Evolutionary conservation across 1,284 basidiomycete genomes (phyloP).

Genomic region (Ustilago trichophora): DNA sequence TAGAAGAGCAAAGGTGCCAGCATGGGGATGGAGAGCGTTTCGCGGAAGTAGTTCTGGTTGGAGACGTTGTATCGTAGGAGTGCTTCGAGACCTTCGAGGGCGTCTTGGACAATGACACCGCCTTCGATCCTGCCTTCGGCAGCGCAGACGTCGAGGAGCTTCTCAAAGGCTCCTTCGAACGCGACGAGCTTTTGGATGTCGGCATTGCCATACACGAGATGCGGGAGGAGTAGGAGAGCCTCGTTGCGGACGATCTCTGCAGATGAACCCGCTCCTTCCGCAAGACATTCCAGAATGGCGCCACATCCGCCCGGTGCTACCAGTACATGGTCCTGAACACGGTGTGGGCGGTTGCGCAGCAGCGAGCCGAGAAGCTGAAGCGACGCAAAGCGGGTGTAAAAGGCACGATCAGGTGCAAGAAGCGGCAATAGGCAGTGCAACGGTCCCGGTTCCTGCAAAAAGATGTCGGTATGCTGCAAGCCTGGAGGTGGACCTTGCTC

Average conservation of each 20-base stretch:
- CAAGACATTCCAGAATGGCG: constrained; percentile 72
- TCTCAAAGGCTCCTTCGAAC: constrained; percentile 96
- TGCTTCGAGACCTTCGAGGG: constrained; percentile 82
- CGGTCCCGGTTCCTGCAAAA: constrained; percentile 77
- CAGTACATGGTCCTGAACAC: constrained; percentile 87
- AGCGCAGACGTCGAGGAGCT: constrained; percentile 86
- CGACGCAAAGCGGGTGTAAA: constrained; percentile 87
- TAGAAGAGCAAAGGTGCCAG: constrained; percentile 86
- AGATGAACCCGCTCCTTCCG: constrained; percentile 67
- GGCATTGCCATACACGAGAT: constrained; percentile 82
- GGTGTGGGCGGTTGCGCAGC: constrained; percentile 74
- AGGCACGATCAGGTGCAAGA: constrained; percentile 68
- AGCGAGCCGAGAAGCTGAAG: constrained; percentile 85
- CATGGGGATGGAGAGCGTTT: constrained; percentile 82
- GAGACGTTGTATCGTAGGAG: constrained; percentile 91
- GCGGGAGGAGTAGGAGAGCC: constrained; percentile 79
- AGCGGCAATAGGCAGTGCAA: constrained; percentile 81
- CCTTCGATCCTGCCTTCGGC: constrained; percentile 87
- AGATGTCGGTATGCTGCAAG: constrained; percentile 76
- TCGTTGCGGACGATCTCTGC: constrained; percentile 65
- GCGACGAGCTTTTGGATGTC: constrained; percentile 97
- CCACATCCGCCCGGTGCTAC: constrained; percentile 79
- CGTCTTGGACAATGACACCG: constrained; percentile 87
- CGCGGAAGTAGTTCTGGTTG: constrained; percentile 98
- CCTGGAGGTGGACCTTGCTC: constrained; percentile 71